Base-by-base conservation (phyloP, 805 yeast genomes). In the Teunomyces cretensis region DNA sequence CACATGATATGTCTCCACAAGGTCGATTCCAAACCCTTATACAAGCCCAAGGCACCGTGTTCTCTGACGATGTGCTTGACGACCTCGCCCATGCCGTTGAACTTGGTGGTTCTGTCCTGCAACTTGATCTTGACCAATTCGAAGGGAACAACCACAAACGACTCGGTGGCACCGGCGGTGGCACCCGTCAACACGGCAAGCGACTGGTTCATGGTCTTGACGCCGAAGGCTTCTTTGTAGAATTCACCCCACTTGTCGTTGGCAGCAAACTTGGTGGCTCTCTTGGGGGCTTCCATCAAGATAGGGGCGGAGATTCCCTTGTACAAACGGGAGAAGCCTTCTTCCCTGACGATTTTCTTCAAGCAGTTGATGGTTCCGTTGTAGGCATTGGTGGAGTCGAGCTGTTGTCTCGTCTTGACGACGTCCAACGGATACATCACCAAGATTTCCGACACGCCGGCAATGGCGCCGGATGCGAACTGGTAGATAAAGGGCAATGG, bases 211-310 rank as follows among this genome's bases (percentile, higher is more conserved):
- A 86, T 78, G 51, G 78, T 66, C 7, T 75, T 65, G 37, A 86
- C 76, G 42, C 88, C 96, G 64, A 91, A 89, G 15, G 71, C 63
- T 26, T 74, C 74, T 54, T 81, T 80, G 78, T 90, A 92, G 55
- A 90, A 67, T 66, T 85, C 85, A 43, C 96, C 92, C 86, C 96
- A 94, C 66, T 89, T 95, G 64, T 94, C 99, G 64, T 94, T 94
- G 50, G 97, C 96, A 42, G 98, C 97, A 64, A 94, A 94, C 68
- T 94, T 94, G 54, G 96, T 91, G 33, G 99, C 99, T 74, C 99
- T 83, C 76, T 94, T 94, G 53, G 99, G 99, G 11, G 98, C 99
- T 68, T 94, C 99, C 99, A 94, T 94, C 59, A 94, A 75, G 55
- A 94, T 88, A 28, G 99, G 99, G 17, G 99, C 96, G 26, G 87